Evolutionary conservation across 495 filamentous ascomycete species (phyloP).

Genomic region (Trichoderma virens): DNA sequence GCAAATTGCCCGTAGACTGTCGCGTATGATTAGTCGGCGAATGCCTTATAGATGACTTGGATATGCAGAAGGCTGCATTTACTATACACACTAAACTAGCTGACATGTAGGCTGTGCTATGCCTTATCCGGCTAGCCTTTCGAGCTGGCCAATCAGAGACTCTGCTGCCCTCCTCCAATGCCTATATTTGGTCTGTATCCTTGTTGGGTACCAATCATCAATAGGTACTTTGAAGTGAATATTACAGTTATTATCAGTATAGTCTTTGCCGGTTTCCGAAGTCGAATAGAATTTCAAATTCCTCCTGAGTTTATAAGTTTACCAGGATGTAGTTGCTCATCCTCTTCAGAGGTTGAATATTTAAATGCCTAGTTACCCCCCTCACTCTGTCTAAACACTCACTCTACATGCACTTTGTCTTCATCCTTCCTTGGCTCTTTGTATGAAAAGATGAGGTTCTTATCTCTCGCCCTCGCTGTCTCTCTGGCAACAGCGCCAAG

Average conservation of each 20-base stretch:
- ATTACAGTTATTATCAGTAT: background rate
- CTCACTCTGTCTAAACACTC: background rate
- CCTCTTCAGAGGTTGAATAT: background rate
- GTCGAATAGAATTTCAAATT: background rate
- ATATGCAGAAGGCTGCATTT: background rate
- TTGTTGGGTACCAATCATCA: background rate
- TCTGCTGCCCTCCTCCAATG: background rate
- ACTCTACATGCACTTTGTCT: background rate
- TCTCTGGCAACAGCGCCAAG: background rate
- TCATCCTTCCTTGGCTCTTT: background rate
- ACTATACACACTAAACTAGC: too few relatives aligned
- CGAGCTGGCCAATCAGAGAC: background rate
- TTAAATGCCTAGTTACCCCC: background rate
- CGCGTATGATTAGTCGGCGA: background rate
- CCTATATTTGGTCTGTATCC: background rate
- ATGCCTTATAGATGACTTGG: background rate
- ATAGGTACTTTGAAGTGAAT: too few relatives aligned
- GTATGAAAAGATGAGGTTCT: background rate
- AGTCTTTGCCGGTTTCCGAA: background rate
- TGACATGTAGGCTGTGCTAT: background rate
- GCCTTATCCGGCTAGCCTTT: background rate
- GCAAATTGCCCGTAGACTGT: too few relatives aligned
- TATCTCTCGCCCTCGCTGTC: background rate
- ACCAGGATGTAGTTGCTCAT: background rate
- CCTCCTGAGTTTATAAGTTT: background rate